A percentile compares a stretch with the other conserved stretches of the same genome.
Evolutionary conservation across 2,329 filamentous ascomycete species (phyloP).

Genomic region (Alternaria viburni): DNA sequence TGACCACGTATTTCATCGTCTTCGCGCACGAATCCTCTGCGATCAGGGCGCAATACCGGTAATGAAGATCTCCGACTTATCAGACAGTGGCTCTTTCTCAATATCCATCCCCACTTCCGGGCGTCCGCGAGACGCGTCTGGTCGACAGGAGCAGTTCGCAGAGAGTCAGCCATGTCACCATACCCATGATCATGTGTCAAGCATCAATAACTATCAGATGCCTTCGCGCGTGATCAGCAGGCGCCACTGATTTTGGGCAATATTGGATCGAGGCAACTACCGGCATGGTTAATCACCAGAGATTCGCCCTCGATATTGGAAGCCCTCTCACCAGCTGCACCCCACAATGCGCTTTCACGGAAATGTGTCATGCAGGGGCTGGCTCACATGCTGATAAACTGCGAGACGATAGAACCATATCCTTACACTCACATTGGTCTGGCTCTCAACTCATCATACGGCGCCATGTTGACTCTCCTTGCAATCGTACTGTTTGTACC

Average conservation of each 20-base stretch:
- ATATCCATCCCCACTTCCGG: neutral
- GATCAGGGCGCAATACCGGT: neutral
- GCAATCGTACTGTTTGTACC: constrained; percentile 8
- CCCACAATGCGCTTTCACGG: constrained; percentile 17
- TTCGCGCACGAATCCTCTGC: neutral
- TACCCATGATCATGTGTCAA: neutral
- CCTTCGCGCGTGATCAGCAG: neutral
- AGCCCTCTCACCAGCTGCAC: constrained; percentile 15
- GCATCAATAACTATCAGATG: neutral
- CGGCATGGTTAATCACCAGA: constrained; percentile 6
- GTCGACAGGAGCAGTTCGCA: neutral
- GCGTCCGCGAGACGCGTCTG: neutral
- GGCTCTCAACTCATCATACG: neutral
- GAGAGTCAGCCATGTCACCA: neutral
- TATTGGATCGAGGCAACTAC: neutral
- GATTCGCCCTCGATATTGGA: constrained; percentile 16
- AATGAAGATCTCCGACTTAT: neutral
- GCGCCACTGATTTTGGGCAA: neutral
- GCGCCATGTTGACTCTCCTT: constrained; percentile 14
- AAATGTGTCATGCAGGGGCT: neutral
- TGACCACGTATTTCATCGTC: neutral
- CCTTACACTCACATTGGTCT: neutral
- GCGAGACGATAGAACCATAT: neutral
- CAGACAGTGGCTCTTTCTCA: neutral
- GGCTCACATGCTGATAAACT: neutral